Conservation (phyloP, 306 rosid species). For the Acmispon strigosus region DNA sequence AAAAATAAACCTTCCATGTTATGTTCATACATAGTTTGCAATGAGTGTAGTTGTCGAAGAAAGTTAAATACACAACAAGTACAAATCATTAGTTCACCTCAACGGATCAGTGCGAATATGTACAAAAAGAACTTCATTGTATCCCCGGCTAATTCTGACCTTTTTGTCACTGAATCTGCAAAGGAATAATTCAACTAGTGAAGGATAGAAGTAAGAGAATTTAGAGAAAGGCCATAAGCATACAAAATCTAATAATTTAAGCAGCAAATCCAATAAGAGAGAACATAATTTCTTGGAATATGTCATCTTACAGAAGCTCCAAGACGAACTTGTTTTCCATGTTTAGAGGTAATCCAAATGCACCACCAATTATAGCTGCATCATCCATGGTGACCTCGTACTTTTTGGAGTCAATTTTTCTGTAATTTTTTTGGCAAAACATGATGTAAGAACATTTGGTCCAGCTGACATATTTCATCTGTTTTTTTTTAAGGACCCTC, state of each 20-base stretch:
- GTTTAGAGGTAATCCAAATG: constrained; percentile 73
- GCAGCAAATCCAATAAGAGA: not conserved
- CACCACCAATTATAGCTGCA: constrained; percentile 79
- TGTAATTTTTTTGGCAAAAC: constrained; percentile 22
- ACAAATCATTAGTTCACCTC: not conserved
- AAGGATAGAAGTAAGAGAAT: not conserved
- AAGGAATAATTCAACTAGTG: not conserved
- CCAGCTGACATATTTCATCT: not conserved
- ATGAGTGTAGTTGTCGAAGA: not conserved
- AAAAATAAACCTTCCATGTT: constrained; percentile 10
- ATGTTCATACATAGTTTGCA: not conserved
- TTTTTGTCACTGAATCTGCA: constrained; percentile 71
- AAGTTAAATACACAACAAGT: not conserved
- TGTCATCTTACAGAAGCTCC: constrained; percentile 62
- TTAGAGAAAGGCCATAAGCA: not conserved
- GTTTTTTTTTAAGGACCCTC: not conserved
- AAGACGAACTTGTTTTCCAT: constrained; percentile 61
- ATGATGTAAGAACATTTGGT: not conserved
- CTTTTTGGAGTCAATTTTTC: constrained; percentile 44
- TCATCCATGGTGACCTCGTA: constrained; percentile 77
- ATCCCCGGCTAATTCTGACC: constrained; percentile 66
- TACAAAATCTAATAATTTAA: not conserved
- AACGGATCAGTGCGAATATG: constrained; percentile 40
- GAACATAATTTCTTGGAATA: not conserved
- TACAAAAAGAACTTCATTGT: constrained; percentile 50